Base-by-base conservation (phyloP, 768 basidiomycete genomes). In the Amanita jacksonii region DNA sequence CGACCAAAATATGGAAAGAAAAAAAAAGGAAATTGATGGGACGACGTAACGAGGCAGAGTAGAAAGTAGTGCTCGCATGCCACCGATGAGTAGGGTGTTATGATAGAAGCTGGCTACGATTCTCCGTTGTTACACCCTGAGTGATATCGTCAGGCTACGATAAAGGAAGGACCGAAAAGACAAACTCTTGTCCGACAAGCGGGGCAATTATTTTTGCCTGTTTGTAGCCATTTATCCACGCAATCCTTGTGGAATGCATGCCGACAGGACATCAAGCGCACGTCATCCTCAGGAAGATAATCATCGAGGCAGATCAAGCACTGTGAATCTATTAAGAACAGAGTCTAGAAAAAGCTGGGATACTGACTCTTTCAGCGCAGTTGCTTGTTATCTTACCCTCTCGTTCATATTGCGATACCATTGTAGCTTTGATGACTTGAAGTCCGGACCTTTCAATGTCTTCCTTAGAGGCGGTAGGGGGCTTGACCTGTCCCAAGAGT, bases 161-260 rank as follows among this genome's bases (percentile, higher is more conserved):
- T 20, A 12, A 35, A 8, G 38, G n/a, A 4, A 47, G 44, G 24
- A 13, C 22, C 8, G 27, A 38, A 12, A 56, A 51, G 22, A 45
- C 73, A 28, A 41, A 83, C 84, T 69, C 74, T 81, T 25, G 79
- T 72, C 39, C 92, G 81, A 64, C 92, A 96, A 5, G 88, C 88
- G 25, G 92, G 92, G 59, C 92, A 96, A 47, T 88, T 89, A 54
- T 96, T 96, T 45, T 80, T 72, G 3, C 91, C 90, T 4, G 74
- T 78, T 58, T 81, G 74, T 25, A 94, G 67, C 89, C 92, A 94
- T 48, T 72, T 79, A 56, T 96, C 92, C 5, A 96, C 88, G 52
- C 92, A 96, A 16, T 59, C 64, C 54, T 79, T 79, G 57, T 97
- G 92, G 72, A 92, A 97, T n/a, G 76, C 81, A 63, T 97, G 92